Base-by-base conservation (phyloP, 73 alveolate genomes). In the Blepharisma stoltei region DNA sequence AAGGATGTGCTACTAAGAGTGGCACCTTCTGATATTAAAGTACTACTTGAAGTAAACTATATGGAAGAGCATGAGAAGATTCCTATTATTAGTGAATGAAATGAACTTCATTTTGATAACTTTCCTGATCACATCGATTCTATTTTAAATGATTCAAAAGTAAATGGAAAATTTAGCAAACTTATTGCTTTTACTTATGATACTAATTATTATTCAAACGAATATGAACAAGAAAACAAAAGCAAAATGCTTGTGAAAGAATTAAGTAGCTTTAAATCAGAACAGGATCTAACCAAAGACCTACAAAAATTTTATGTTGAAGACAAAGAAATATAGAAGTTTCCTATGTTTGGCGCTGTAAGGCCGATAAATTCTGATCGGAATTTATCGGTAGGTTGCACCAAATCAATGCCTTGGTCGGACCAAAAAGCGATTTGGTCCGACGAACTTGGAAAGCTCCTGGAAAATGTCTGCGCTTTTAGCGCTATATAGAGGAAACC, bases 201-300 rank as follows among this genome's bases (percentile, higher is more conserved):
- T 67, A 52, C 5, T 52, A 6, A 21, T 47, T 20, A 6, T 4
- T 6, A 55, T 27, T 7, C 9, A 53, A 6, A 25, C 32, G 11
- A 25, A 37, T 9, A 25, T 9, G 9, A 67, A 23, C 7, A 6
- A 9, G 41, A 6, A 8, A 7, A 55, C 21, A 1, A 67, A 6
- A 55, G n/a, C 50, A 75, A 54, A 6, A 9, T 6, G 41, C 0
- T 55, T 23, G 27, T 69, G 14, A n/a, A 69, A 25, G 27, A 25
- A 46, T 44, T 18, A 18, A 69, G 79, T 43, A 46, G 27, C 4
- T 69, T 69, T 69, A 69, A 69, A 46, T 46, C 37, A 1, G 79
- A 69, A 5, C 45, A 69, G 27, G 79, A 69, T 25, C 43, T 18
- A n/a, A 5, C 32, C 1, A 38, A 38, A n/a, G 60, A 69, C 5